phyloP scores from a whole-genome alignment of 2,329 filamentous ascomycete species.

The Diaporthe velutina region DNA sequence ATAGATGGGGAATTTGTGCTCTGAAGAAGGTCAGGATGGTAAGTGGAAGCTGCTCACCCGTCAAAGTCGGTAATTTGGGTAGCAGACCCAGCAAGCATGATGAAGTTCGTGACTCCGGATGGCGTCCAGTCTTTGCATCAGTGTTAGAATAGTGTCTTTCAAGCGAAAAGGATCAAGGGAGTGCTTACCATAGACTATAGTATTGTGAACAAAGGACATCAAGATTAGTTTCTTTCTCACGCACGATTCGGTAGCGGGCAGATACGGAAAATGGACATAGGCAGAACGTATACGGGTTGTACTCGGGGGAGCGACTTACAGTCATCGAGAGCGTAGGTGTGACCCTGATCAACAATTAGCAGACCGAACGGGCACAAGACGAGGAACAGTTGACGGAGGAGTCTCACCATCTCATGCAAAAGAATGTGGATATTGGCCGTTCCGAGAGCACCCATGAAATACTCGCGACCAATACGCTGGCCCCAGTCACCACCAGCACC shows the following conservation, averaged over 20 bases:
- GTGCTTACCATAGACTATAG: constrained; percentile 3
- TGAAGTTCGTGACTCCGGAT: constrained; percentile 55
- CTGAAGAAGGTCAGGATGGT: too few relatives aligned
- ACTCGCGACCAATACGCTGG: constrained; percentile 58
- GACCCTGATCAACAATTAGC: background rate
- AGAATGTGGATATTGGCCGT: constrained; percentile 56
- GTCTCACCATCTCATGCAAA: constrained; percentile 3
- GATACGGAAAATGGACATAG: background rate
- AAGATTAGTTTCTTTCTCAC: background rate
- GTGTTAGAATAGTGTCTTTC: background rate
- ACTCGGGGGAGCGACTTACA: background rate
- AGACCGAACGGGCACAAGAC: background rate
- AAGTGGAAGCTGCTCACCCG: too few relatives aligned
- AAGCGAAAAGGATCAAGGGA: too few relatives aligned
- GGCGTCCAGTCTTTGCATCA: constrained; percentile 52
- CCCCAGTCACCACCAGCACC: constrained; percentile 62
- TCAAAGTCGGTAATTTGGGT: constrained; percentile 60
- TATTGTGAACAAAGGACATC: background rate
- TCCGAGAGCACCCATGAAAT: constrained; percentile 55
- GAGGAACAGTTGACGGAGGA: background rate
- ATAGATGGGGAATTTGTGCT: too few relatives aligned
- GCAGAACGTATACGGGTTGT: background rate
- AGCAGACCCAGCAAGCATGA: constrained; percentile 60
- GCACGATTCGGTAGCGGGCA: background rate
- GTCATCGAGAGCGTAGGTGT: constrained; percentile 23